Conservation (phyloP, 257 asterid species). For the Nicotiana noctiflora region DNA sequence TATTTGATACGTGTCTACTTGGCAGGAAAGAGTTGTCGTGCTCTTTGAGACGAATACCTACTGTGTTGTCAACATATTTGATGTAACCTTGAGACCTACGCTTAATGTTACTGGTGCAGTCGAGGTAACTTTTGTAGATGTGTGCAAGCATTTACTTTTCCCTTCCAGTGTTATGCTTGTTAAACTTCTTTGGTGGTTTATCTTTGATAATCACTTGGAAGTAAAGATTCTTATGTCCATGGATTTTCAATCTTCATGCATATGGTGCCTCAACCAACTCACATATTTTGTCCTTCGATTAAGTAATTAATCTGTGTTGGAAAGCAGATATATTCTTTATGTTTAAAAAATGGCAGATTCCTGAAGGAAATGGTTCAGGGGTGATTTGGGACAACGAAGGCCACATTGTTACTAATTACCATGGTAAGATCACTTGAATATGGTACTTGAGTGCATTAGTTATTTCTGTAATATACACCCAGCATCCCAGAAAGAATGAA, state of each 20-base stretch:
- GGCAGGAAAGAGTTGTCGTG: conserved; percentile 83
- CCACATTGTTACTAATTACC: conserved; percentile 92
- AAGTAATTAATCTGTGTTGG: not conserved
- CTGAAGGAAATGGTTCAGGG: conserved; percentile 99
- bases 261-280: not conserved
- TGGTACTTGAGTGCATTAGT: not conserved
- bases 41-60: conserved; percentile 88
- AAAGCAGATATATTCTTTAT: not conserved
- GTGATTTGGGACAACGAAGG: conserved; percentile 94
- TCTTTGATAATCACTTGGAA: not conserved
- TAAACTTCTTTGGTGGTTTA: not conserved
- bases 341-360: conserved; percentile 45
- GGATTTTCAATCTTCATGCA: not conserved
- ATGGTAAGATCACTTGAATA: conserved; percentile 46
- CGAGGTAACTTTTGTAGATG: conserved; percentile 49
- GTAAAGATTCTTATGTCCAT: not conserved
- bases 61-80: conserved; percentile 92
- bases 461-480: not conserved
- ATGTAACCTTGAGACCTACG: conserved; percentile 84
- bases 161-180: not conserved
- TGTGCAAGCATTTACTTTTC: not conserved
- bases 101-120: conserved; percentile 76
- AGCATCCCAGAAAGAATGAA: not conserved
- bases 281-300: not conserved
- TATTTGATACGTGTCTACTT: conserved; percentile 42